phyloP scores from a whole-genome alignment of 108 stramenopile genomes.

The Skeletonema costatum region DNA sequence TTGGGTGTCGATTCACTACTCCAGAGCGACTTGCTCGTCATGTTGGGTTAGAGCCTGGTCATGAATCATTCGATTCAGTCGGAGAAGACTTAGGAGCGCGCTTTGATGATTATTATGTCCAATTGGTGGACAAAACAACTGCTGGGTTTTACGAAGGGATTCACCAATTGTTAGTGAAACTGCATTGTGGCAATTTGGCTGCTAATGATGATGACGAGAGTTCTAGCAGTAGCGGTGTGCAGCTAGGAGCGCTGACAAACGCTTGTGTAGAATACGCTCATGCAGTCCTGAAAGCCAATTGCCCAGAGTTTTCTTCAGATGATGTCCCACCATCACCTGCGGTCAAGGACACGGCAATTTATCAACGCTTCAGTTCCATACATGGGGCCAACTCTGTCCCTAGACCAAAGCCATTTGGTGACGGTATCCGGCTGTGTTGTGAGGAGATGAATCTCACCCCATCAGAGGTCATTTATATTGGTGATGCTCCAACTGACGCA shows the following conservation, averaged over 20 bases:
- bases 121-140: constrained; percentile 67
- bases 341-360: constrained; percentile 29
- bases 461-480: constrained; percentile 71
- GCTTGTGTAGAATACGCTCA: constrained; percentile 85
- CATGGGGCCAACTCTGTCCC: constrained; percentile 83
- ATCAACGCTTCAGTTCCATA: constrained; percentile 66
- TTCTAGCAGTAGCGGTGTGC: constrained; percentile 10
- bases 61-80: constrained; percentile 53
- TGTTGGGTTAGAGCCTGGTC: constrained; percentile 72
- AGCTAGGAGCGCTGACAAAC: constrained; percentile 82
- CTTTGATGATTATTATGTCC: constrained; percentile 83
- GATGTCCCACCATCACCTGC: neutral
- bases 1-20: constrained; percentile 69
- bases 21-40: constrained; percentile 83
- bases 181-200: constrained; percentile 22
- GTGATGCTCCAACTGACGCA: constrained; percentile 83
- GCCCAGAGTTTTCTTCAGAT: constrained; percentile 17
- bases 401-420: constrained; percentile 74
- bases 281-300: constrained; percentile 78
- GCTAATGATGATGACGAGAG: constrained; percentile 1
- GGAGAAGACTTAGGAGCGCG: constrained; percentile 59
- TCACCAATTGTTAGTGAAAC: constrained; percentile 42
- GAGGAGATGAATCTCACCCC: constrained; percentile 66
- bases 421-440: constrained; percentile 70
- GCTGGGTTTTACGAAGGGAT: constrained; percentile 82